phyloP scores from a whole-genome alignment of 176 grass and related monocot species.

The Raddia distichophylla region DNA sequence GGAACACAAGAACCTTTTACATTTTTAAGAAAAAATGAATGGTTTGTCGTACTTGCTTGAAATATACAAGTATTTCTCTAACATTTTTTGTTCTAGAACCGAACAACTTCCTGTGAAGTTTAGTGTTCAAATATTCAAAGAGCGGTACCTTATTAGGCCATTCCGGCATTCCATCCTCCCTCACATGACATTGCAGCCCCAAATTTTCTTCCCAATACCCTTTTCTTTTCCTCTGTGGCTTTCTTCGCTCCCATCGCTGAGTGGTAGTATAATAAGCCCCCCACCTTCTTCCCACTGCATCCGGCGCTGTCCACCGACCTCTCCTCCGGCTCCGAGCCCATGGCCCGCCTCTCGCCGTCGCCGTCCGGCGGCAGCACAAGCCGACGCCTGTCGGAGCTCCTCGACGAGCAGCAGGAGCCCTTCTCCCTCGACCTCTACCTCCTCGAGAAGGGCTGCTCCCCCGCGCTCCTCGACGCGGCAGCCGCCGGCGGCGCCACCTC shows the following conservation, averaged over 20 bases:
- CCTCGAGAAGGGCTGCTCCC: slow-evolving; percentile 55
- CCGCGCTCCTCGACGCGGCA: neutral
- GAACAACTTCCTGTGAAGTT: no score
- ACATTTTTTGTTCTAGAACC: no score
- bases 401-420: slow-evolving; percentile 55
- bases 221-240: neutral
- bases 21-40: neutral
- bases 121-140: no score
- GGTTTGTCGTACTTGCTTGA: neutral
- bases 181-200: neutral
- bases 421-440: slow-evolving; percentile 55
- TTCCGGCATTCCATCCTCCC: no score
- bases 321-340: neutral
- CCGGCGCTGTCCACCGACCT: neutral
- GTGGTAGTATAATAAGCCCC: neutral
- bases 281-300: neutral
- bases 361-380: neutral
- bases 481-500: neutral
- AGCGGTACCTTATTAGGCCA: no score
- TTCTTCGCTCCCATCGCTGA: neutral
- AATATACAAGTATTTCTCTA: no score
- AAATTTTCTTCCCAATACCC: neutral
- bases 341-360: slow-evolving; percentile 15
- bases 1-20: neutral
- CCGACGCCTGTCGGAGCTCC: slow-evolving; percentile 45